Conservation (phyloP, 805 yeast genomes). For the Hermanozyma aechmeae region DNA sequence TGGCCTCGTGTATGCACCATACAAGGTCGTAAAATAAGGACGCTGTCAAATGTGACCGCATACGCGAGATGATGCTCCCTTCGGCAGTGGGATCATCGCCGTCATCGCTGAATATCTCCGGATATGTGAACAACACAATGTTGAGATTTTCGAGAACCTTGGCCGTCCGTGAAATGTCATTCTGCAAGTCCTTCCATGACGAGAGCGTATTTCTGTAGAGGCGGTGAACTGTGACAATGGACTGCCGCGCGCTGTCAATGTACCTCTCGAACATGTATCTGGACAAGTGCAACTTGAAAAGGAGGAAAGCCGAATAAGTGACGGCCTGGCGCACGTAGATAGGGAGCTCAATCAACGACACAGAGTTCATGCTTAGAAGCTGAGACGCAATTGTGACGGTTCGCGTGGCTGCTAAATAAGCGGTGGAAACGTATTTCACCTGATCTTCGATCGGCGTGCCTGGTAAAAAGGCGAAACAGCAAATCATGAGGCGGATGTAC, state of each 20-base stretch:
- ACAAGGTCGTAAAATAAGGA: constrained; percentile 86
- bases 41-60: constrained; percentile 89
- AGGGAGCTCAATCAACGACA: constrained; percentile 75
- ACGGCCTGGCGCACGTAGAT: constrained; percentile 82
- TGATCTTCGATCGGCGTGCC: constrained; percentile 84
- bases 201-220: constrained; percentile 78
- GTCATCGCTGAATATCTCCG: constrained; percentile 60
- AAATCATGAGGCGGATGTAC: constrained; percentile 71
- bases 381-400: constrained; percentile 71
- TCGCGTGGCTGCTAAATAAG: constrained; percentile 73
- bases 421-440: constrained; percentile 71
- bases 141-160: constrained; percentile 83
- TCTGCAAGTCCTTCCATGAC: constrained; percentile 86
- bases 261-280: constrained; percentile 65
- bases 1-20: constrained; percentile 91
- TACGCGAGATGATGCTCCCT: constrained; percentile 59
- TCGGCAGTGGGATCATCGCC: constrained; percentile 28
- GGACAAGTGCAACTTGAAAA: constrained; percentile 75
- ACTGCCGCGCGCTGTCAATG: constrained; percentile 83
- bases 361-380: constrained; percentile 44
- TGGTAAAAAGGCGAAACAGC: constrained; percentile 86
- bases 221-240: constrained; percentile 88
- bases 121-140: constrained; percentile 78
- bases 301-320: constrained; percentile 65
- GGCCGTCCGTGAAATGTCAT: constrained; percentile 87